These are phyloP conservation scores for Acacia confusa DNA, from an alignment of 306 rosid species.

Conservation along the genomic window DNA sequence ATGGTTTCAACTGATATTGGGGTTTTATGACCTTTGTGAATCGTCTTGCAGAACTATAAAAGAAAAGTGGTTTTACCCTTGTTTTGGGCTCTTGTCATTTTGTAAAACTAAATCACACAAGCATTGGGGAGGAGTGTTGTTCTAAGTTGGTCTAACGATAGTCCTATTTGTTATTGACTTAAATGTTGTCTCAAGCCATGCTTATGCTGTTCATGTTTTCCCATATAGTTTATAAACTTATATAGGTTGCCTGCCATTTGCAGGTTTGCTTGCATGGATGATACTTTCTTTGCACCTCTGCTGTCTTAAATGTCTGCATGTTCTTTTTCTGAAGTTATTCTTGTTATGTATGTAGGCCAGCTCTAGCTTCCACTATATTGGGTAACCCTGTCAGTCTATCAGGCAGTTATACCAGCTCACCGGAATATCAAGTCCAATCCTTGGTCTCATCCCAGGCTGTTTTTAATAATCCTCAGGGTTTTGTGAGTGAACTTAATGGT, in stretches of 20 bases:
- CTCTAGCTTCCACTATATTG: slow-evolving; percentile 36
- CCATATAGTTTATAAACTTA: neutral
- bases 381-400: slow-evolving; percentile 36
- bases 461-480: slow-evolving; percentile 43
- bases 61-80: neutral
- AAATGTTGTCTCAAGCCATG: slow-evolving; percentile 6
- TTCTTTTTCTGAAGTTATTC: slow-evolving; percentile 28
- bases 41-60: neutral
- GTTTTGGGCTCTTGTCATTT: neutral
- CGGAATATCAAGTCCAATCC: slow-evolving; percentile 40
- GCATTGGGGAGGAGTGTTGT: neutral
- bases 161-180: neutral
- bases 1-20: neutral
- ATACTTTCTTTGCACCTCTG: neutral
- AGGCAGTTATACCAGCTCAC: slow-evolving; percentile 30
- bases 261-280: slow-evolving; percentile 19
- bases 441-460: slow-evolving; percentile 33
- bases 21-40: neutral
- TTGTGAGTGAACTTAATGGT: slow-evolving; percentile 32
- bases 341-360: slow-evolving; percentile 50
- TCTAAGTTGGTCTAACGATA: neutral
- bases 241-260: slow-evolving; percentile 9
- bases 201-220: neutral
- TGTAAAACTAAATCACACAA: neutral
- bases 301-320: neutral